Evolutionary conservation across 768 basidiomycete genomes (phyloP), one percentile per base, ranked within the genome.

Genomic region (Amanita phalloides): DNA sequence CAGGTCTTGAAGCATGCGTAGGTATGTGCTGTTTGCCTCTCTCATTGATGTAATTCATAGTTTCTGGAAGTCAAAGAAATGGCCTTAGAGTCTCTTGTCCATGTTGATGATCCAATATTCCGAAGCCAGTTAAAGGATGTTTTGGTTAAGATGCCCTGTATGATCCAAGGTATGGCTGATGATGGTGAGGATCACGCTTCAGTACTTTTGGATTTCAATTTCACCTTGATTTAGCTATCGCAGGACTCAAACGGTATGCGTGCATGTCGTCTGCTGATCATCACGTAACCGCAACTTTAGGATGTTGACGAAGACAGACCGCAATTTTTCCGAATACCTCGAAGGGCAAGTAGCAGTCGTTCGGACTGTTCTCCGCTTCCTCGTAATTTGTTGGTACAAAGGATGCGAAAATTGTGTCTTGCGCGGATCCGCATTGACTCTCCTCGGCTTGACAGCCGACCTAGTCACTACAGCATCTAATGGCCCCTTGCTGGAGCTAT

Each of bases 361-460:
- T n/a, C 62, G 65, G 55, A 49, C 53, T 11, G 37, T 58, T 1
- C 42, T 69, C 11, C 58, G 60, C 49, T 67, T 75, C 49, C 54
- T 72, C n/a, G 58, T 61, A 2, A 56, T 74, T 25, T 51, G 70
- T 21, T 70, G 67, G 67, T 58, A 65, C 33, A 60, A 61, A 45
- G 52, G 55, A 32, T 54, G 64, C 23, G 55, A 56, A 38, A 43
- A 21, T 30, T 48, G 30, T 45, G 32, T 54, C 32, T 41, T 48
- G 26, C 37, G 35, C n/a, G 41, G 33, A 53, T 41, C 54, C 17
- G 28, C 38, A 21, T 54, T 49, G 10, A 51, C 53, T n/a, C 51
- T 62, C 1, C 47, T 60, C 11, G 53, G 48, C 21, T 56, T 55
- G 21, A 26, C 35, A 9, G 32, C 49, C 35, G 39, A 36, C 21